These are phyloP conservation scores for Smittium culicis DNA, from an alignment of 371 early-diverging fungal species.

Conservation along the genomic window DNA sequence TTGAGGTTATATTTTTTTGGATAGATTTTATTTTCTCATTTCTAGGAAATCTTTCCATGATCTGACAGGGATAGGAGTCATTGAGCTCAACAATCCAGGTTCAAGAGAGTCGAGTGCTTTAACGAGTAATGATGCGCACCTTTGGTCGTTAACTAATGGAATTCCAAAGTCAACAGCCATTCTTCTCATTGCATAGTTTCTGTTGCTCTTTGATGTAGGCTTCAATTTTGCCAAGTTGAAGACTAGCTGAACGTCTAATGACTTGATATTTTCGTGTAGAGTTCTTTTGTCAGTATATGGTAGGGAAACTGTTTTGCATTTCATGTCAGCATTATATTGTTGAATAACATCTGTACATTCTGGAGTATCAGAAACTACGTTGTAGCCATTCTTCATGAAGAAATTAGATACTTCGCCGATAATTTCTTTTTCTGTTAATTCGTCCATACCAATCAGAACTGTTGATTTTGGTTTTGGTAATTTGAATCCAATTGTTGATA, in stretches of 20 bases:
- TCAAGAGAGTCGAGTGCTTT: too few relatives aligned
- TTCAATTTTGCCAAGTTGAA: constrained; percentile 66
- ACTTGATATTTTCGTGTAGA: constrained; percentile 78
- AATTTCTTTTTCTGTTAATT: constrained; percentile 86
- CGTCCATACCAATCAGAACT: constrained; percentile 80
- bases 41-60: constrained; percentile 25
- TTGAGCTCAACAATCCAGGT: too few relatives aligned
- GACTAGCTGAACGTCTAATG: constrained; percentile 89
- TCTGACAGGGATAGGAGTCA: constrained; percentile 36
- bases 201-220: constrained; percentile 44
- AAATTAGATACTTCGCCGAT: constrained; percentile 70
- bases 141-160: constrained; percentile 92
- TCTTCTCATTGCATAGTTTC: constrained; percentile 86
- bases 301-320: constrained; percentile 56
- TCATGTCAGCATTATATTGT: constrained; percentile 79
- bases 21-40: constrained; percentile 11
- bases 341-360: constrained; percentile 89
- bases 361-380: constrained; percentile 75
- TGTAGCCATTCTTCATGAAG: constrained; percentile 59
- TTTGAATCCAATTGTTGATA: constrained; percentile 78
- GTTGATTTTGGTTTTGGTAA: constrained; percentile 83
- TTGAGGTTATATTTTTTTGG: too few relatives aligned
- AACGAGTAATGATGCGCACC: constrained; percentile 90
- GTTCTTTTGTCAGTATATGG: constrained; percentile 77
- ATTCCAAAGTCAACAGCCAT: constrained; percentile 92